Conservation (phyloP, 129 eudicot genomes). For the Pulicaria dysenterica region DNA sequence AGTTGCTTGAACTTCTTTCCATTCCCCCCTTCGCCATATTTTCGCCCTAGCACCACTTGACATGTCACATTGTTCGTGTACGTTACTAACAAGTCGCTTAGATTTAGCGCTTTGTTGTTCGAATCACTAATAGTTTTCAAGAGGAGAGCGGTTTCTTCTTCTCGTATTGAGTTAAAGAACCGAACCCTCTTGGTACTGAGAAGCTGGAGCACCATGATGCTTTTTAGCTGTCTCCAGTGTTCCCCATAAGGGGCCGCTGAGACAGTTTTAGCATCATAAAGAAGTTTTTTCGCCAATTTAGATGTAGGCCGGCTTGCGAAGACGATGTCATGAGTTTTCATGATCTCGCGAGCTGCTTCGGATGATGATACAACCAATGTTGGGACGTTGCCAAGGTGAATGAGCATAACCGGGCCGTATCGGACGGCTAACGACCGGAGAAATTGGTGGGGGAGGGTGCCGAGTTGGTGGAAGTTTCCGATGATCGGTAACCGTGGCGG, state of each 20-base stretch:
- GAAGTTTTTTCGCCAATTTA: constrained; percentile 22
- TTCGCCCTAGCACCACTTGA: constrained; percentile 51
- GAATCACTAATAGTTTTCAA: constrained; percentile 21
- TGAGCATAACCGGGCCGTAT: constrained; percentile 54
- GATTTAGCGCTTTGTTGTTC: constrained; percentile 19
- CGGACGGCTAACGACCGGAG: constrained; percentile 42
- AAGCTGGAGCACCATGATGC: constrained; percentile 53
- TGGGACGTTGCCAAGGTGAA: constrained; percentile 52
- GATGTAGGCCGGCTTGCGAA: constrained; percentile 46
- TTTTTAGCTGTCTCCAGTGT: constrained; percentile 59
- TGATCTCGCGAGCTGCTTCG: constrained; percentile 49
- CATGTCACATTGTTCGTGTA: constrained; percentile 39
- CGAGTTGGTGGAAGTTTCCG: constrained; percentile 61
- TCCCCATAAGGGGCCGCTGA: constrained; percentile 54
- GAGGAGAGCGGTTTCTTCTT: constrained; percentile 40
- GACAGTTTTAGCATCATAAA: constrained; percentile 43
- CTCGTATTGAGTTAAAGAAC: constrained; percentile 35
- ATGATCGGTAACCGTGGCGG: constrained; percentile 49
- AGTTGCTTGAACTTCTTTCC: constrained; percentile 35
- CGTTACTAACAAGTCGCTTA: constrained; percentile 37
- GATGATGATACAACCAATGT: constrained; percentile 50
- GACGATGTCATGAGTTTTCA: constrained; percentile 56
- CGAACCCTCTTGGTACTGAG: constrained; percentile 47
- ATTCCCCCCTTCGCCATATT: constrained; percentile 35
- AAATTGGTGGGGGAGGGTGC: constrained; percentile 41